Percentiles rank a stretch among this genome's conserved stretches.
Conservation (phyloP, 2,329 filamentous ascomycete genomes). For the Aureobasidium pullulans region DNA sequence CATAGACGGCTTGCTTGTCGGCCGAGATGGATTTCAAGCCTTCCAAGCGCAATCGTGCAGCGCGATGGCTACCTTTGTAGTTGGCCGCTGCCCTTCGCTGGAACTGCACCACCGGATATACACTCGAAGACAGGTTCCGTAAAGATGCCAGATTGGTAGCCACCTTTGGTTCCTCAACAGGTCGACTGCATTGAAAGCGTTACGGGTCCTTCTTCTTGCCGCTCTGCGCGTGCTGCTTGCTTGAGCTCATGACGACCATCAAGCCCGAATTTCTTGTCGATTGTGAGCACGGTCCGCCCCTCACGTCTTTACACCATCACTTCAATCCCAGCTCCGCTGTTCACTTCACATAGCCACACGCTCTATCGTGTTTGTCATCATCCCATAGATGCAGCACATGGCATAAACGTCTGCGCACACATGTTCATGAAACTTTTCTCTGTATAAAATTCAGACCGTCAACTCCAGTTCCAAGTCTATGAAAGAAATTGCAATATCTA, state of each 20-base stretch:
- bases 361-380: too few relatives aligned
- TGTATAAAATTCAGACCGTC: background rate
- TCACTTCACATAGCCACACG: too few relatives aligned
- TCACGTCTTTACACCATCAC: background rate
- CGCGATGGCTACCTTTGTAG: background rate
- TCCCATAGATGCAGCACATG: too few relatives aligned
- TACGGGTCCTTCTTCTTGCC: too few relatives aligned
- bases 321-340: too few relatives aligned
- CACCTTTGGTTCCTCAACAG: background rate
- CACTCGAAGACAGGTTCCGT: background rate
- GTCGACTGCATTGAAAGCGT: background rate
- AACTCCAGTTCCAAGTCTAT: constrained; percentile 6
- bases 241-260: background rate
- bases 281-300: background rate
- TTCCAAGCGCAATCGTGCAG: background rate
- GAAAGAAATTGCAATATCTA: constrained; percentile 6
- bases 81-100: background rate
- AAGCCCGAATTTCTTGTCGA: background rate
- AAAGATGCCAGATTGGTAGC: background rate
- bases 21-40: background rate
- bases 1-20: background rate
- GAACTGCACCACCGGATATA: background rate
- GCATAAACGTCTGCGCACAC: too few relatives aligned
- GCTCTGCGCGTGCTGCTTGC: background rate
- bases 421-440: too few relatives aligned